Evolutionary conservation across 1,284 basidiomycete genomes (phyloP).

Genomic region (Coriolopsis trogii): DNA sequence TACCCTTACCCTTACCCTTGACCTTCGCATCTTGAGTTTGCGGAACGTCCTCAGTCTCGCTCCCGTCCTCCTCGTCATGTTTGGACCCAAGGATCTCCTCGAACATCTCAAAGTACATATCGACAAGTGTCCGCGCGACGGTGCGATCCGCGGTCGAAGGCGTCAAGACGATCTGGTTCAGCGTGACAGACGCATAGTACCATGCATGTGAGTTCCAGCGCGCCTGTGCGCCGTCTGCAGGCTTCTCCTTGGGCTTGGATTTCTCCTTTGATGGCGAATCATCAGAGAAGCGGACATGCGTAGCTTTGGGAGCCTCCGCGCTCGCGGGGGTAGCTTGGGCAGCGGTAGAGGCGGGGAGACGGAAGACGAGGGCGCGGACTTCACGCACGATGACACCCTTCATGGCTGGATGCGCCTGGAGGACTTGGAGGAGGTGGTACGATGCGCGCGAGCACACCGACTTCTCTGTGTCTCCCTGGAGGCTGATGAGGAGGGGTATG

Average conservation of each 20-base stretch:
- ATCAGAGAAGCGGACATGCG: conserved; percentile 26
- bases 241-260: conserved; percentile 28
- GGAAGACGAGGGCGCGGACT: conserved; percentile 80
- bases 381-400: conserved; percentile 91
- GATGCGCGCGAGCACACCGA: conserved; percentile 90
- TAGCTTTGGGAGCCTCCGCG: conserved; percentile 2
- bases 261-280: conserved; percentile 24
- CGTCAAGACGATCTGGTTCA: conserved; percentile 91
- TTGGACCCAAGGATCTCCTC: conserved; percentile 74
- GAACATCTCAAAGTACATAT: conserved; percentile 97
- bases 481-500: neutral
- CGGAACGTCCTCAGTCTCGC: conserved; percentile 35
- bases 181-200: conserved; percentile 92
- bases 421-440: conserved; percentile 85
- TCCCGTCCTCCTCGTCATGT: conserved; percentile 35
- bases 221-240: conserved; percentile 21
- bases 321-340: conserved; percentile 30
- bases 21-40: conserved; percentile 38
- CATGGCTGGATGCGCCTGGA: conserved; percentile 94
- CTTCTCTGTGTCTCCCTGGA: conserved; percentile 87
- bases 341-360: conserved; percentile 48
- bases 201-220: conserved; percentile 45
- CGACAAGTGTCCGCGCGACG: conserved; percentile 84
- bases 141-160: conserved; percentile 64
- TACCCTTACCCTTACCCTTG: conserved; percentile 35